Evolutionary conservation across 352 stramenopile species (phyloP).

Genomic region (Pythium diclinum): DNA sequence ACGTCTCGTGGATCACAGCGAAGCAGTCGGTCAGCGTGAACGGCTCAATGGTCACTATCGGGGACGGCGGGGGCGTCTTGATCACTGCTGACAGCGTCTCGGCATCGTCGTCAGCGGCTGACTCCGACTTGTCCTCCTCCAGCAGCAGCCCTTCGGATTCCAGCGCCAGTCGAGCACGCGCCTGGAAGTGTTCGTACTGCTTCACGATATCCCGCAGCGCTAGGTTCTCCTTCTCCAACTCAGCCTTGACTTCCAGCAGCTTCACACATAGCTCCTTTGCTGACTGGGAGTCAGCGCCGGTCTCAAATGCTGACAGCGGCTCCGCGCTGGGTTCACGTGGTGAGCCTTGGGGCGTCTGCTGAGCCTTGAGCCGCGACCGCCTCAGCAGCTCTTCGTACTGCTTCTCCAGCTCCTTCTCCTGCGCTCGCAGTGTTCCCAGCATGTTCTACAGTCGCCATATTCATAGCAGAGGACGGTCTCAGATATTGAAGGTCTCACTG

Average conservation of each 20-base stretch:
- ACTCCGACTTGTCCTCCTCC: not conserved
- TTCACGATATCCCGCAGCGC: constrained; percentile 25
- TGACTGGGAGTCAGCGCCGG: not conserved
- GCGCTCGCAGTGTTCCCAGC: constrained; percentile 30
- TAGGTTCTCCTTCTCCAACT: constrained; percentile 30
- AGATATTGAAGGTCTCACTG: not conserved
- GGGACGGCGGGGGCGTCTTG: constrained; percentile 8
- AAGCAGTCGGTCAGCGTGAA: constrained; percentile 24
- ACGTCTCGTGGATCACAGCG: constrained; percentile 39
- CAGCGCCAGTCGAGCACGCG: constrained; percentile 20
- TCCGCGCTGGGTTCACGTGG: not conserved
- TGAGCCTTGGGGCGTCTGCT: not conserved
- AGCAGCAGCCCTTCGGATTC: constrained; percentile 1
- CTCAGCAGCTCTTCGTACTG: constrained; percentile 28
- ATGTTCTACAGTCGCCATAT: constrained; percentile 25
- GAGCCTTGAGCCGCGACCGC: not conserved
- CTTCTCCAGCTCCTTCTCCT: constrained; percentile 29
- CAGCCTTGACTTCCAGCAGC: constrained; percentile 31
- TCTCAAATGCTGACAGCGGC: not conserved
- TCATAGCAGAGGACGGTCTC: not conserved
- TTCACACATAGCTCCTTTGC: constrained; percentile 30
- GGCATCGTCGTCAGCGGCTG: constrained; percentile 21
- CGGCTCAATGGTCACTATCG: constrained; percentile 11
- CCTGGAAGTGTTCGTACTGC: constrained; percentile 34
- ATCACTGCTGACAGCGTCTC: constrained; percentile 14